Percentiles rank a stretch among this genome's conserved stretches.
phyloP scores from a whole-genome alignment of 108 stramenopile genomes.

The Skeletonema menzelii region DNA sequence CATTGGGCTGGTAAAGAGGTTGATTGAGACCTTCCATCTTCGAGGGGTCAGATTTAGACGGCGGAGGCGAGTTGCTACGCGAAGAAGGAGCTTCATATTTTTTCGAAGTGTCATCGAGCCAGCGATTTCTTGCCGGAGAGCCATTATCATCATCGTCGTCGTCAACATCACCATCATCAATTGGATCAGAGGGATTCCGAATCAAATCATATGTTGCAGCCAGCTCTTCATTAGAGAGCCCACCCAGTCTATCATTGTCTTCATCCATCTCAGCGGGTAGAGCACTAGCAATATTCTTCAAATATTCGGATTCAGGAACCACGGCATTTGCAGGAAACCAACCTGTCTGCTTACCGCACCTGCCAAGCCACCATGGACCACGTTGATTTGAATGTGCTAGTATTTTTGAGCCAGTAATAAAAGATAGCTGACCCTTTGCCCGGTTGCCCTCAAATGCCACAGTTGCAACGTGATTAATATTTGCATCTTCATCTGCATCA shows the following conservation, averaged over 20 bases:
- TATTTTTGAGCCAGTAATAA: slow-evolving; percentile 36
- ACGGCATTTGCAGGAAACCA: slow-evolving; percentile 49
- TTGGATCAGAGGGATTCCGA: slow-evolving; percentile 47
- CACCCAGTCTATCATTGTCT: slow-evolving; percentile 1
- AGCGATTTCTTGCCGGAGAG: slow-evolving; percentile 26
- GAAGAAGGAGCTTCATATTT: neutral
- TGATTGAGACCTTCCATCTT: slow-evolving; percentile 21
- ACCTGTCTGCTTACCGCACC: slow-evolving; percentile 43
- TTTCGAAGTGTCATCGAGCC: slow-evolving; percentile 13
- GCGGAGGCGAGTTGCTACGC: slow-evolving; percentile 17
- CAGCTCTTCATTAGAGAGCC: slow-evolving; percentile 32
- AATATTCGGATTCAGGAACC: slow-evolving; percentile 46
- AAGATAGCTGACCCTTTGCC: slow-evolving; percentile 44
- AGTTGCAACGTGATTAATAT: slow-evolving; percentile 42
- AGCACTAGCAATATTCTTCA: slow-evolving; percentile 2
- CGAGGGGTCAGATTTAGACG: slow-evolving; percentile 27
- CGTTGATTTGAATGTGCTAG: slow-evolving; percentile 50
- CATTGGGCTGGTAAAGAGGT: neutral
- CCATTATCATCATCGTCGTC: neutral
- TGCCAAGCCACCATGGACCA: slow-evolving; percentile 50
- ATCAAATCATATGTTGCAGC: slow-evolving; percentile 43
- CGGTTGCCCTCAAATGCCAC: slow-evolving; percentile 43
- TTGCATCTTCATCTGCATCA: slow-evolving; percentile 38
- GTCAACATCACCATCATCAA: slow-evolving; percentile 13
- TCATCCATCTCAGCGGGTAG: slow-evolving; percentile 9